phyloP scores from a whole-genome alignment of 177 flowering plant genomes.

The Vitis hybrid region DNA sequence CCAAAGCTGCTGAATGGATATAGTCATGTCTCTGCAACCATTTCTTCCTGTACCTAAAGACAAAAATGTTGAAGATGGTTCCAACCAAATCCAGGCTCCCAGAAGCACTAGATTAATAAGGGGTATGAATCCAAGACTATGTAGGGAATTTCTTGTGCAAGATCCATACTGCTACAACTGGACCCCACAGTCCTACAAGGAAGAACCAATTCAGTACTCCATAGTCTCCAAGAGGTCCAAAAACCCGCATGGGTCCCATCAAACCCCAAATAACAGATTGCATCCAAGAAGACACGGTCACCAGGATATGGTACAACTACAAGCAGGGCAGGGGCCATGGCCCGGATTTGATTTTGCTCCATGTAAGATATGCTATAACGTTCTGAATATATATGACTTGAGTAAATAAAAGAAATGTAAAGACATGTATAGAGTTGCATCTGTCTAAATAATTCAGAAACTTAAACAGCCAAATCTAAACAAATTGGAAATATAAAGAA shows the following conservation, averaged over 20 bases:
- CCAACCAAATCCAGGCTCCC: slow-evolving; percentile 46
- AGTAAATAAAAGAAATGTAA: too few species aligned
- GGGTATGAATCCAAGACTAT: slow-evolving; percentile 27
- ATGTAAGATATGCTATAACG: too few species aligned
- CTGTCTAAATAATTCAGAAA: too few species aligned
- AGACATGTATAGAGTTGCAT: too few species aligned
- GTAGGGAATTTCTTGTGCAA: slow-evolving; percentile 31
- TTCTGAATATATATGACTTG: too few species aligned
- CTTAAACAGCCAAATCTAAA: too few species aligned
- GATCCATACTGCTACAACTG: slow-evolving; percentile 22
- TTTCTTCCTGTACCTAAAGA: slow-evolving; percentile 33
- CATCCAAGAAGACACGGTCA: slow-evolving; percentile 40
- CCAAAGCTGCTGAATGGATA: slow-evolving; percentile 40
- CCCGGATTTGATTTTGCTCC: too few species aligned
- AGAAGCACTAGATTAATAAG: slow-evolving; percentile 42
- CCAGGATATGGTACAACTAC: slow-evolving; percentile 14
- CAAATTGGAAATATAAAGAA: too few species aligned
- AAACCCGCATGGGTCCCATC: slow-evolving; percentile 35
- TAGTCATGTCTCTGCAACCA: slow-evolving; percentile 52
- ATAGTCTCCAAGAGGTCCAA: slow-evolving; percentile 34
- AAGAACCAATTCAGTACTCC: slow-evolving; percentile 43
- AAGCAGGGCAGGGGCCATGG: too few species aligned
- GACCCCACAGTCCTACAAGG: slow-evolving; percentile 32
- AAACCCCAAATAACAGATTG: slow-evolving; percentile 57
- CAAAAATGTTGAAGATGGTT: slow-evolving; percentile 36